These are phyloP conservation scores for Aspergillus amoenus DNA, from an alignment of 2,329 filamentous ascomycete genomes.

Conservation along the genomic window DNA sequence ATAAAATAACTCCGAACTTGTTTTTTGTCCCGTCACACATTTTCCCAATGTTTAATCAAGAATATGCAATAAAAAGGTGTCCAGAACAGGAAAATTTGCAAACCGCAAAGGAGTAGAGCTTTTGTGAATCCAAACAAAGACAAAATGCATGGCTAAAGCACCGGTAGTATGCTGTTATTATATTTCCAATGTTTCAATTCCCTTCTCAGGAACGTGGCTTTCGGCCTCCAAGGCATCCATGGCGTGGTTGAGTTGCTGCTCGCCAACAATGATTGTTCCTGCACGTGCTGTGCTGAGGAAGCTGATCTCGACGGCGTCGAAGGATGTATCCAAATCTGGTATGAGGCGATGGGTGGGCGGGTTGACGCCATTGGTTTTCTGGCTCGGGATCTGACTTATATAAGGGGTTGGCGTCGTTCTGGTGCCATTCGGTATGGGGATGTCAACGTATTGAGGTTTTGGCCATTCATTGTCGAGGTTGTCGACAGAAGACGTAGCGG, in stretches of 20 bases:
- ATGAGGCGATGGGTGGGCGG: slow-evolving; percentile 31
- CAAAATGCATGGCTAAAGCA: not conserved
- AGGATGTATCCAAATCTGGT: slow-evolving; percentile 30
- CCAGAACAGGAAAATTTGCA: not conserved
- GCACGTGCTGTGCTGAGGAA: slow-evolving; percentile 87
- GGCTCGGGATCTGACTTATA: slow-evolving; percentile 11
- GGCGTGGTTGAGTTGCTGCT: slow-evolving; percentile 71
- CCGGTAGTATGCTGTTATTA: slow-evolving; percentile 26
- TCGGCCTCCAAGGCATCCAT: slow-evolving; percentile 63
- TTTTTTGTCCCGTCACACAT: not conserved
- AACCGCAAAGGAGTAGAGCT: not conserved
- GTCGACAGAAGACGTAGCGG: slow-evolving; percentile 15
- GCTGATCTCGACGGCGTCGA: slow-evolving; percentile 69
- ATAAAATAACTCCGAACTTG: not conserved
- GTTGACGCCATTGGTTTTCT: slow-evolving; percentile 3
- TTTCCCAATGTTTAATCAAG: not conserved
- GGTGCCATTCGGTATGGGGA: slow-evolving; percentile 16
- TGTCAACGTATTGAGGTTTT: slow-evolving; percentile 8
- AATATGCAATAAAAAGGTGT: slow-evolving; percentile 1
- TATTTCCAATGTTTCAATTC: slow-evolving; percentile 16
- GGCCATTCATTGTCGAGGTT: slow-evolving; percentile 15
- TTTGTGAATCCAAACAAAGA: not conserved
- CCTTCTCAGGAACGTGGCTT: slow-evolving; percentile 23
- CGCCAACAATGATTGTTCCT: slow-evolving; percentile 81
- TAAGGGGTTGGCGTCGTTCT: slow-evolving; percentile 9